Evolutionary conservation across 352 stramenopile genomes (phyloP), one percentile per base, ranked within the genome.

Genomic region (Pythium phragmitis): DNA sequence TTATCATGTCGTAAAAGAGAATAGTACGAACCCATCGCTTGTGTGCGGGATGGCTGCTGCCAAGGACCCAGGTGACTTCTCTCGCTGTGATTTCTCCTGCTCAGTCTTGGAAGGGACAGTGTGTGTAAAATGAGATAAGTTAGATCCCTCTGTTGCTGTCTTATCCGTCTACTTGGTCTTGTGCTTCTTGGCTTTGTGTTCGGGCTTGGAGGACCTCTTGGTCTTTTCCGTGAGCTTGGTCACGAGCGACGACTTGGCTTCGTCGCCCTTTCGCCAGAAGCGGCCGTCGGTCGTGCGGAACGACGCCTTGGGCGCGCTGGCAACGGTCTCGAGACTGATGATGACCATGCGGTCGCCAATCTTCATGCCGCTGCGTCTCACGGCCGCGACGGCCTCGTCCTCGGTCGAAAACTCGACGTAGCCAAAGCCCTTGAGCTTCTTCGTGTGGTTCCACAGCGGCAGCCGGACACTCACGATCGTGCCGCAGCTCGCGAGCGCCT

Each of bases 381-480:
- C 73, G 47, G 86, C 86, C 47, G 76, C 69, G 23, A 89, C 63
- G 7, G 88, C 86, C 50, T 87, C 76, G n/a, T 88, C 77, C 60
- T 94, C 86, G 17, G 58, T 88, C n/a, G 77, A 76, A 57, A 95
- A 96, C 73, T 94, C 86, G 21, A 96, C 86, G 65, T 99, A 99
- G 39, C 88, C 92, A 81, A 99, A 98, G 51, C 97, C 97, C 78
- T 99, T 99, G 16, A 93, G 81, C 63, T 97, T 93, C 65, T 96
- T 90, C 9, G 88, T 98, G 68, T 97, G 82, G 60, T 97, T 94
- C 84, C 96, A 98, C 46, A 96, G 68, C 12, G 91, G 88, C 67
- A 99, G 72, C 14, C 97, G 89, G 13, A 99, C 85, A 64, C 94
- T 97, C 14, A 83, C 69, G 67, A 99, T 95, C 19, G 82, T 91